phyloP scores from a whole-genome alignment of 306 rosid genomes.

The Sindora glabra region DNA sequence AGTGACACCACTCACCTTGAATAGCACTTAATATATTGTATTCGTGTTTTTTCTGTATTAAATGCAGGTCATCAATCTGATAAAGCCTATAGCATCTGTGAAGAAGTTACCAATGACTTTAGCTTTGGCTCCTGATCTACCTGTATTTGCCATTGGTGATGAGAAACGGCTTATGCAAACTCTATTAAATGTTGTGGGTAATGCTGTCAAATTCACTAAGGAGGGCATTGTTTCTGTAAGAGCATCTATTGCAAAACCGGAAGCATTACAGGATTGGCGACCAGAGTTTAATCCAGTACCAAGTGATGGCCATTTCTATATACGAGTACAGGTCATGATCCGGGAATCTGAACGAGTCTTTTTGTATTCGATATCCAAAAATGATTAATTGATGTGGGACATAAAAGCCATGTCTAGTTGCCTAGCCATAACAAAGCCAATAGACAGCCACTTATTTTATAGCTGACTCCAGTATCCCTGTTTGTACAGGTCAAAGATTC shows the following conservation, averaged over 20 bases:
- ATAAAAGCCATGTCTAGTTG: not conserved
- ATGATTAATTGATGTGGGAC: not conserved
- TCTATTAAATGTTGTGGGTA: slow-evolving; percentile 66
- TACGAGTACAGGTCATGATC: slow-evolving; percentile 65
- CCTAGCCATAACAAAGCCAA: not conserved
- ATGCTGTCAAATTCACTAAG: slow-evolving; percentile 86
- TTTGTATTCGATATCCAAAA: too few species aligned
- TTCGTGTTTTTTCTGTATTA: not conserved
- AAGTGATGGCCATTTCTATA: slow-evolving; percentile 57
- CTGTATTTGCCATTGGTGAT: slow-evolving; percentile 66
- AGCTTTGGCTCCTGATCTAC: slow-evolving; percentile 72
- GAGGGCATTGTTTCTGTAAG: slow-evolving; percentile 71
- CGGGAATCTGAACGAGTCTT: not conserved
- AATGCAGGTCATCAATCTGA: slow-evolving; percentile 54
- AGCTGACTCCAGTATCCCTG: not conserved
- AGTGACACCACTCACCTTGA: not conserved
- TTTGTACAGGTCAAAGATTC: slow-evolving; percentile 78
- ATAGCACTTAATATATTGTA: not conserved
- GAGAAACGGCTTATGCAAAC: slow-evolving; percentile 75
- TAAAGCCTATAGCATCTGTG: slow-evolving; percentile 76
- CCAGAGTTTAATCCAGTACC: slow-evolving; percentile 62
- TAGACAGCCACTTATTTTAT: not conserved
- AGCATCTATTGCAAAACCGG: slow-evolving; percentile 72
- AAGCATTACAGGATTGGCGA: slow-evolving; percentile 66
- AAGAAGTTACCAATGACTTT: slow-evolving; percentile 69